Evolutionary conservation across 176 grass and related monocot species (phyloP).

Genomic region (Triticum timopheevii): DNA sequence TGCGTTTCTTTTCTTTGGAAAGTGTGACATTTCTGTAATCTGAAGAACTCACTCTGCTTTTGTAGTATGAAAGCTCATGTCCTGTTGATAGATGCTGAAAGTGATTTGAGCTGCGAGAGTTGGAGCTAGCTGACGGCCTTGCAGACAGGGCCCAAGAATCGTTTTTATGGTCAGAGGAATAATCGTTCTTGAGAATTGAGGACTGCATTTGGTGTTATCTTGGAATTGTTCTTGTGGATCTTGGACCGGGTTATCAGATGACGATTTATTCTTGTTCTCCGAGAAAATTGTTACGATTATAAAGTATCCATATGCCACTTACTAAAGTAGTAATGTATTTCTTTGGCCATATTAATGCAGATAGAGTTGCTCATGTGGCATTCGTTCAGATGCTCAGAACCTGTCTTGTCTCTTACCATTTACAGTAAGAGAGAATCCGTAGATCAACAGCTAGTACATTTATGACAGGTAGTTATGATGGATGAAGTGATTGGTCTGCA

Average conservation of each 20-base stretch:
- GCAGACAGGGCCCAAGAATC: background rate
- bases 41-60: slow-evolving; percentile 32
- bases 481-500: too few species aligned
- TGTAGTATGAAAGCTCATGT: slow-evolving; percentile 42
- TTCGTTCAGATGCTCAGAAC: too few species aligned
- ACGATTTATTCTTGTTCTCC: background rate
- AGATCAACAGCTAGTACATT: too few species aligned
- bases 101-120: slow-evolving; percentile 26
- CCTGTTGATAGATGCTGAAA: slow-evolving; percentile 32
- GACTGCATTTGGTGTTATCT: background rate
- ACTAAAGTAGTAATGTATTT: too few species aligned
- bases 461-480: too few species aligned
- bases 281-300: background rate
- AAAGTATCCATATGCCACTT: too few species aligned
- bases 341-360: too few species aligned
- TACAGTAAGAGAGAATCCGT: too few species aligned
- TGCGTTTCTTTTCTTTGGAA: background rate
- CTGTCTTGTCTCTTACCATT: too few species aligned
- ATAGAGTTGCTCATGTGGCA: too few species aligned
- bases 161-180: slow-evolving; percentile 20
- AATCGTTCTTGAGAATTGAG: background rate
- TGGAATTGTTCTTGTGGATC: background rate
- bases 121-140: slow-evolving; percentile 38
- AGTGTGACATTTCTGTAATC: slow-evolving; percentile 7
- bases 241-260: background rate